phyloP scores from a whole-genome alignment of 257 asterid genomes.

The Solanum virginianum region DNA sequence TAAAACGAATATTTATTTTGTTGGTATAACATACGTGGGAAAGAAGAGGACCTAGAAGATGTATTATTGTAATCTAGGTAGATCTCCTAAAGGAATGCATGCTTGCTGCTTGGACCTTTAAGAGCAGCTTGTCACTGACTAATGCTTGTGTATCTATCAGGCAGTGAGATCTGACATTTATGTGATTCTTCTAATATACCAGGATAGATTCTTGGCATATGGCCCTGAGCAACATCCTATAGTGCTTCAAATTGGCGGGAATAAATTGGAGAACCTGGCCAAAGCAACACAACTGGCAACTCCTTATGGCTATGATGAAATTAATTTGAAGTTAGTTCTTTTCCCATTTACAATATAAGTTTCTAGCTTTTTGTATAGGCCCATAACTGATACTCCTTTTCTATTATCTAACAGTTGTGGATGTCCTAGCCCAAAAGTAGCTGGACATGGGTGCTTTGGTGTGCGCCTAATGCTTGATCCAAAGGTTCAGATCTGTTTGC shows the following conservation, averaged over 20 bases:
- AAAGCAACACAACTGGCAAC: constrained; percentile 84
- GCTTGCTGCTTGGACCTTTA: neutral
- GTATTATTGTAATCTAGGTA: neutral
- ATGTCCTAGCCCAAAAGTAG: constrained; percentile 93
- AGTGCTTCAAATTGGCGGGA: constrained; percentile 94
- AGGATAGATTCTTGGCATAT: constrained; percentile 86
- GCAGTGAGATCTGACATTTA: constrained; percentile 2
- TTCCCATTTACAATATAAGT: neutral
- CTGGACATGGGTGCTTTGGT: constrained; percentile 98
- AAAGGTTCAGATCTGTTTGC: constrained; percentile 42
- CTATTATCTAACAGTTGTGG: constrained; percentile 56
- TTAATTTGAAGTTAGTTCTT: constrained; percentile 70
- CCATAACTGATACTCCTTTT: constrained; percentile 6
- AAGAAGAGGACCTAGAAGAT: neutral
- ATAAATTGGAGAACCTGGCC: constrained; percentile 73
- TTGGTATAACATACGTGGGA: neutral
- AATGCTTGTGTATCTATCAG: neutral
- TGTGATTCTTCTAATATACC: constrained; percentile 18
- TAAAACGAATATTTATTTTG: neutral
- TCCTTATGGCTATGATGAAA: constrained; percentile 90
- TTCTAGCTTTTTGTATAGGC: neutral
- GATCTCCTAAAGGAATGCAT: neutral
- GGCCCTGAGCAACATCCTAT: constrained; percentile 93
- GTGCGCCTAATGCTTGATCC: constrained; percentile 96
- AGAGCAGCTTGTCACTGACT: neutral